Evolutionary conservation across 75 land plant species (phyloP), one percentile per base, ranked within the genome.

Genomic region (Azolla pinnata): DNA sequence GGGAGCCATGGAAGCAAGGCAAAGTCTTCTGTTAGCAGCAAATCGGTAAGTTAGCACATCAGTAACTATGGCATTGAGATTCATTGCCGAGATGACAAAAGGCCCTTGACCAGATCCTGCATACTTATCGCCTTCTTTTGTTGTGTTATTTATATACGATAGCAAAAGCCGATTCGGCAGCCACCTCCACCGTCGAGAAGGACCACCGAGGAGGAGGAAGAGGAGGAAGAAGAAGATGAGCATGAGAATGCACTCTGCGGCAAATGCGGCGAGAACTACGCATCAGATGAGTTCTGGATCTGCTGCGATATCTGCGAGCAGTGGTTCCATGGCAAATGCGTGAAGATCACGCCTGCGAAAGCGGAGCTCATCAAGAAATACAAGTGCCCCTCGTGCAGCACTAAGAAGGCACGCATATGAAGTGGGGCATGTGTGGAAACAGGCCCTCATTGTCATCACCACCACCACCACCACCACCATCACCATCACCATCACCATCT

Each of bases 141-240:
- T 17, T 4, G 56, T 16, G 27, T 18, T 9, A 51, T 27, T 24
- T 54, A 3, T 24, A 1, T 54, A 17, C 16, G 19, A 10, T 19
- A 12, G 4, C 29, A 42, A 18, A 42, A 33, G 25, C 25, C 45
- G n/a, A 31, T 27, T 2, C 60, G 33, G n/a, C 60, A 58, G 60
- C 60, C 49, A 18, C 17, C 21, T 31, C 14, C 60, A 31, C 31
- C 60, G 18, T n/a, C 33, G 2, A 34, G 25, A 33, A 23, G 31
- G 25, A 23, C 21, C 20, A 38, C 17, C 21, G 63, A 19, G 25
- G 24, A 63, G 12, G 68, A 64, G 21, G 34, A 44, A 16, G 68
- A 57, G 40, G 79, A 72, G 2, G 79, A 71, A 1, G 80, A 78
- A 3, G 81, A 74, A 30, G 79, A 76, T 23, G 73, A 70, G 44